These are phyloP conservation scores for Meyerozyma smithsonii DNA, from an alignment of 1,139 yeast species.

Conservation along the genomic window DNA sequence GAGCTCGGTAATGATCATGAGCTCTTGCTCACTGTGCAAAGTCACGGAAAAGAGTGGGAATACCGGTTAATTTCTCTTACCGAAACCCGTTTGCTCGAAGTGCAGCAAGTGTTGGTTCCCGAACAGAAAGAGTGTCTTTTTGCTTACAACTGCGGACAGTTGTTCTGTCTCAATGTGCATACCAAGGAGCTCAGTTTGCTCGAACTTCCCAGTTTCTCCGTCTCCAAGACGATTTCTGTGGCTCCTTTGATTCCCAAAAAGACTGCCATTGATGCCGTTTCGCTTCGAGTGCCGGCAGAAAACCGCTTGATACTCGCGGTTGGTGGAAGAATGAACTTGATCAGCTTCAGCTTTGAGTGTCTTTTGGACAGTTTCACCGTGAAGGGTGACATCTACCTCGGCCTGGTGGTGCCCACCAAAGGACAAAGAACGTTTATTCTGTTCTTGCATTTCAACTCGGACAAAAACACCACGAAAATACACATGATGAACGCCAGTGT, in stretches of 20 bases:
- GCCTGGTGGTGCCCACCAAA: conserved; percentile 35
- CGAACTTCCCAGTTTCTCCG: conserved; percentile 20
- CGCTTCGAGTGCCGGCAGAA: conserved; percentile 28
- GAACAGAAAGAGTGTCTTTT: conserved; percentile 12
- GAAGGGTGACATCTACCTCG: conserved; percentile 25
- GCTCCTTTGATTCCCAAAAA: conserved; percentile 12
- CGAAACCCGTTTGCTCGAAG: conserved; percentile 18
- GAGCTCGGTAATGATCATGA: conserved; percentile 13
- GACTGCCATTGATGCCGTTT: conserved; percentile 9
- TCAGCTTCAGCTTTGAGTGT: conserved; percentile 43
- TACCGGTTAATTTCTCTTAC: conserved; percentile 23
- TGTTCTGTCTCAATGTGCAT: conserved; percentile 22
- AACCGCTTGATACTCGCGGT: conserved; percentile 43
- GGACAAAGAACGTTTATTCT: conserved; percentile 41
- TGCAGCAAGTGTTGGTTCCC: conserved; percentile 12
- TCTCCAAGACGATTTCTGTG: conserved; percentile 18
- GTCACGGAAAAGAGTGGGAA: conserved; percentile 10
- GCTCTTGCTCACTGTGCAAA: conserved; percentile 20
- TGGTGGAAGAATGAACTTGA: conserved; percentile 33
- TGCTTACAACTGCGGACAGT: conserved; percentile 22
- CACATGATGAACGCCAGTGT: conserved; percentile 52
- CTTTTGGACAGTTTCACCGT: conserved; percentile 33
- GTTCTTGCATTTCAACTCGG: conserved; percentile 36
- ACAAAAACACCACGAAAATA: conserved; percentile 40
- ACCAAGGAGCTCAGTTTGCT: conserved; percentile 16